Percentiles rank a stretch among this genome's conserved stretches.
These are phyloP conservation scores for Peronospora farinosa DNA, from an alignment of 352 stramenopile species.

Conservation along the genomic window DNA sequence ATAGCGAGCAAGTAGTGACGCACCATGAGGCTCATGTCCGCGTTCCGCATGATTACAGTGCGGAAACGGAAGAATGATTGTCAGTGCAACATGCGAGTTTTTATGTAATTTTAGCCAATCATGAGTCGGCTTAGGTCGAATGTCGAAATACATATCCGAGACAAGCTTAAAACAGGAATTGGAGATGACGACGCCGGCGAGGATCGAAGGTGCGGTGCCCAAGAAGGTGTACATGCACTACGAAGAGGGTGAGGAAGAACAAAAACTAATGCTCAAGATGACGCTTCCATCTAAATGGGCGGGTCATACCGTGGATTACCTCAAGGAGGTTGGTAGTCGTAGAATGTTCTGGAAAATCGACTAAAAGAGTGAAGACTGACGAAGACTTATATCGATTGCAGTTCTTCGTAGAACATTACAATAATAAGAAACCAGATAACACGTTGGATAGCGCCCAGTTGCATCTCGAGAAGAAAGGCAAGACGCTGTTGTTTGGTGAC, in stretches of 20 bases:
- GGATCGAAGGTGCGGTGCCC: constrained; percentile 69
- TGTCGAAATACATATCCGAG: too few relatives aligned
- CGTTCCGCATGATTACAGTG: constrained; percentile 15
- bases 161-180: background rate
- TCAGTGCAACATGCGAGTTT: constrained; percentile 5
- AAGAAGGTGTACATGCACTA: constrained; percentile 90
- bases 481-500: constrained; percentile 52
- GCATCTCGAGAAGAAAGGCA: constrained; percentile 69
- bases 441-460: constrained; percentile 41
- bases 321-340: constrained; percentile 52
- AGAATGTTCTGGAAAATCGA: constrained; percentile 14
- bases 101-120: constrained; percentile 13
- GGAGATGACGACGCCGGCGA: constrained; percentile 37
- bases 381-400: constrained; percentile 10
- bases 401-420: constrained; percentile 89
- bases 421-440: constrained; percentile 81
- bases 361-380: background rate
- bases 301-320: constrained; percentile 71
- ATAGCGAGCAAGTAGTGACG: constrained; percentile 2
- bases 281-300: constrained; percentile 84
- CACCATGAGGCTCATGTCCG: constrained; percentile 47
- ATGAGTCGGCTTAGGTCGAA: too few relatives aligned
- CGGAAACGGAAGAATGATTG: constrained; percentile 22
- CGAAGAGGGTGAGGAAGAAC: constrained; percentile 56
- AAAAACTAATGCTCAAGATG: constrained; percentile 82